Base-by-base conservation (phyloP, 2,329 filamentous ascomycete species). In the Trichophyton mentagrophytes region DNA sequence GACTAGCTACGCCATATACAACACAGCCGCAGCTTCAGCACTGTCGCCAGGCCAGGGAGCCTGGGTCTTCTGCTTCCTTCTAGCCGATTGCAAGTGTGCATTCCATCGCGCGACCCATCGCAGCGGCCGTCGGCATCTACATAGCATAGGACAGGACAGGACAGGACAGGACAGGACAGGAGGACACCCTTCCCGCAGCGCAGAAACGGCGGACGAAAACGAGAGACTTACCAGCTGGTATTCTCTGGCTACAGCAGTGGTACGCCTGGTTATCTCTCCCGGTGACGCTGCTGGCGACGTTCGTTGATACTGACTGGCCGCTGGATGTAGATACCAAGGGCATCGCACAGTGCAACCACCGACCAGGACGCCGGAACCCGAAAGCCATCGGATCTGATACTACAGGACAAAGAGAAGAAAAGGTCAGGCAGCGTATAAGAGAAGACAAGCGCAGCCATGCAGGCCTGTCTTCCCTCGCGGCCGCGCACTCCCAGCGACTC, bases 401-500 rank as follows among this genome's bases (percentile, higher is more conserved):
- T 38, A 38, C 33, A 13, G 25, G 22, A 49, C 8, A 25, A 27
- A 9, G 11, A 5, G 25, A 8, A 15, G 3, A 27, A 3, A 1
- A 25, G 25, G n/a, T 4, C 17, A 17, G 40, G 4, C 6, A 44
- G 40, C 13, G n/a, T 47, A 47, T 47, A 20, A 47, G 6, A 9
- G 13, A n/a, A 49, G 46, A 25, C 22, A 3, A 22, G 46, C n/a
- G 30, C 49, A 55, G 25, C 25, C 49, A 55, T 55, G 49, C 25
- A 55, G 27, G 8, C 49, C 4, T 33, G 27, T 22, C 27, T 55
- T 15, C 60, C 57, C 20, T 51, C 60, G 9, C 42, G 72, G 66
- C 72, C 74, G 49, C 69, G 71, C 66, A 73, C 71, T 56, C 72
- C 73, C 17, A 69, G 68, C 61, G 67, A 67, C 27, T 65, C 59